A percentile compares a stretch with the other conserved stretches of the same genome.
Conservation (phyloP, 805 yeast genomes). For the Yarrowia keelungensis region DNA sequence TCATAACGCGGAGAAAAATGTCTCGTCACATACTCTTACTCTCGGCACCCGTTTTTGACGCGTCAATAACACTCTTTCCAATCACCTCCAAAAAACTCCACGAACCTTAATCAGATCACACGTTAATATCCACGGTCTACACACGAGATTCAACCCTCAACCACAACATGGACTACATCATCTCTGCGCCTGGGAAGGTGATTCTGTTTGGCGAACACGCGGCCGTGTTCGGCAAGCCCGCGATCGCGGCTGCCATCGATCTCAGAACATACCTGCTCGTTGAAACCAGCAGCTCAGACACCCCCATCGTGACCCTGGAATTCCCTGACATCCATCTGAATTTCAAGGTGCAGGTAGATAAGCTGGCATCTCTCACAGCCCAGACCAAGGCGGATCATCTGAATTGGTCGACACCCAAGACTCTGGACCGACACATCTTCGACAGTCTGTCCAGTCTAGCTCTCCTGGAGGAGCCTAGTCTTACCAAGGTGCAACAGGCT, state of each 20-base stretch:
- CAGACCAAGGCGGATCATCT: conserved; percentile 28
- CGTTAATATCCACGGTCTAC: conserved; percentile 3
- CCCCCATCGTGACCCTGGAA: conserved; percentile 63
- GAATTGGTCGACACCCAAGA: conserved; percentile 36
- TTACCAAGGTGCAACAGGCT: conserved; percentile 38
- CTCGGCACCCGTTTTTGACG: background rate
- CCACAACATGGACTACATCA: conserved; percentile 56
- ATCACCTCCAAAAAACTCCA: background rate
- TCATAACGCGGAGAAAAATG: too few relatives aligned
- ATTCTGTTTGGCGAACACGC: conserved; percentile 97
- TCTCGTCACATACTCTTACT: too few relatives aligned
- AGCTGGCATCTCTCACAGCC: conserved; percentile 57
- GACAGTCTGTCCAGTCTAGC: conserved; percentile 26
- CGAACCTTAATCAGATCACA: conserved; percentile 23
- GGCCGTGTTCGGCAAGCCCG: conserved; percentile 91
- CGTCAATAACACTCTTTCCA: background rate
- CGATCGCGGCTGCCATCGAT: conserved; percentile 93
- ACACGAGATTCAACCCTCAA: too few relatives aligned
- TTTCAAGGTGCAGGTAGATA: conserved; percentile 65
- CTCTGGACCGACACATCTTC: conserved; percentile 39
- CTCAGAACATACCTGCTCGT: conserved; percentile 82
- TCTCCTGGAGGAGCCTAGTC: conserved; percentile 13
- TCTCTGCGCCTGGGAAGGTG: conserved; percentile 96
- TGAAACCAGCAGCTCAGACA: conserved; percentile 51
- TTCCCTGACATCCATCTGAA: conserved; percentile 82